Evolutionary conservation across 306 rosid genomes (phyloP).

Genomic region (Lathyrus oleraceus): DNA sequence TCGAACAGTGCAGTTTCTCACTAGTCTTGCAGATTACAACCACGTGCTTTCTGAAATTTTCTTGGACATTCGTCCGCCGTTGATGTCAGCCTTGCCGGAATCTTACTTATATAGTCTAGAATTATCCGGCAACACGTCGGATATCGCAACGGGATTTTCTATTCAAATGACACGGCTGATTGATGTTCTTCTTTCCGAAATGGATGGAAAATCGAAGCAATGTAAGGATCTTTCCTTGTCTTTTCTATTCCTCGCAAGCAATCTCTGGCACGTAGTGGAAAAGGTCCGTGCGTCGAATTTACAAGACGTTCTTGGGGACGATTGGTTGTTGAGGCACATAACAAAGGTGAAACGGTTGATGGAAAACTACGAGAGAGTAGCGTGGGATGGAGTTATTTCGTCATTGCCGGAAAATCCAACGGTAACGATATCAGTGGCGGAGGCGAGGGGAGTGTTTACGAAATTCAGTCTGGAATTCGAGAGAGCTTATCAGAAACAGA

Average conservation of each 20-base stretch:
- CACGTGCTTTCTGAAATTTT: constrained; percentile 56
- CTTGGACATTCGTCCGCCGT: constrained; percentile 25
- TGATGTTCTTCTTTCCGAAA: constrained; percentile 65
- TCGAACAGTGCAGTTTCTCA: constrained; percentile 49
- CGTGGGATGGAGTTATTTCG: constrained; percentile 57
- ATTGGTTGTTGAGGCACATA: constrained; percentile 59
- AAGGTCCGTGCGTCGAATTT: constrained; percentile 57
- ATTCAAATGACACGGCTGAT: constrained; percentile 53
- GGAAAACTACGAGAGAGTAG: constrained; percentile 49
- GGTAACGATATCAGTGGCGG: constrained; percentile 9
- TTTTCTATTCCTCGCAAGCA: constrained; percentile 65
- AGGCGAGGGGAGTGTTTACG: constrained; percentile 50
- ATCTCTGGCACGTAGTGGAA: constrained; percentile 52
- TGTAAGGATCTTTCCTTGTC: constrained; percentile 56
- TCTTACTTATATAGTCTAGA: constrained; percentile 43
- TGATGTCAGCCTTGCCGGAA: constrained; percentile 35
- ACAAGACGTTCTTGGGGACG: constrained; percentile 58
- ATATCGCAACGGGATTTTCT: constrained; percentile 25
- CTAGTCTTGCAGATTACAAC: constrained; percentile 58
- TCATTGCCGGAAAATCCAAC: constrained; percentile 56
- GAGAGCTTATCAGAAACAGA: constrained; percentile 55
- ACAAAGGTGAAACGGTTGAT: constrained; percentile 45
- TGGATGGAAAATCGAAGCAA: constrained; percentile 59
- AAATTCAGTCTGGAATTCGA: constrained; percentile 60
- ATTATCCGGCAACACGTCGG: constrained; percentile 12